A percentile compares a stretch with the other conserved stretches of the same genome.
Conservation (phyloP, 1,139 yeast genomes). For the Candida sp. region DNA sequence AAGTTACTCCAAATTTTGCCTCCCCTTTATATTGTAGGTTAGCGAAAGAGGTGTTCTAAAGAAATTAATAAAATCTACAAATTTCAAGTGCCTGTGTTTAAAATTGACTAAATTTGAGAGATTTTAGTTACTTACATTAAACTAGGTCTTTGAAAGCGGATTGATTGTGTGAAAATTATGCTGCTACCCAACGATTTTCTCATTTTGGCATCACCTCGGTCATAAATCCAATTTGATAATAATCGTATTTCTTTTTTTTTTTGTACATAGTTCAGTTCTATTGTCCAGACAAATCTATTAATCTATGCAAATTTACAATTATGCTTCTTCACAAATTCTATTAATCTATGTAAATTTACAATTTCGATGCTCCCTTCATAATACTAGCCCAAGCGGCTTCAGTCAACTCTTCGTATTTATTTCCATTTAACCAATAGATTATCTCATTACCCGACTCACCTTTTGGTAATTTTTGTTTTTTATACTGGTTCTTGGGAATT, state of each 20-base stretch:
- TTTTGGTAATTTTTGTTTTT: slow-evolving; percentile 74
- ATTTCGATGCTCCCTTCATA: slow-evolving; percentile 36
- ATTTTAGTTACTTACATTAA: too few species aligned
- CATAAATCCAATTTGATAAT: background rate
- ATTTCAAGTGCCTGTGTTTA: too few species aligned
- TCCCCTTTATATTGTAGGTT: too few species aligned
- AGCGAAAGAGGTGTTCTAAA: too few species aligned
- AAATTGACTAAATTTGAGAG: too few species aligned
- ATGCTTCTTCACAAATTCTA: slow-evolving; percentile 25
- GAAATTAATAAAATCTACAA: too few species aligned
- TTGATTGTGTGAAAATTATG: too few species aligned
- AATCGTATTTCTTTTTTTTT: too few species aligned
- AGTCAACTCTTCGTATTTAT: slow-evolving; percentile 55
- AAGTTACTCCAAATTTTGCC: too few species aligned
- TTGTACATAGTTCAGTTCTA: background rate
- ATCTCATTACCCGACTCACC: slow-evolving; percentile 59
- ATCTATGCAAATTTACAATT: slow-evolving; percentile 19
- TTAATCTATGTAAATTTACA: slow-evolving; percentile 12
- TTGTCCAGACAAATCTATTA: background rate
- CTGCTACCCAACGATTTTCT: too few species aligned
- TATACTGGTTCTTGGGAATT: slow-evolving; percentile 73
- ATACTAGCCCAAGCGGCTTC: slow-evolving; percentile 59
- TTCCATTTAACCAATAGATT: slow-evolving; percentile 68
- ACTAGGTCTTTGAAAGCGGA: too few species aligned
- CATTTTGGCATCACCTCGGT: background rate